These are phyloP conservation scores for Aureobasidium melanogenum DNA, from an alignment of 2,329 filamentous ascomycete species.

Conservation along the genomic window DNA sequence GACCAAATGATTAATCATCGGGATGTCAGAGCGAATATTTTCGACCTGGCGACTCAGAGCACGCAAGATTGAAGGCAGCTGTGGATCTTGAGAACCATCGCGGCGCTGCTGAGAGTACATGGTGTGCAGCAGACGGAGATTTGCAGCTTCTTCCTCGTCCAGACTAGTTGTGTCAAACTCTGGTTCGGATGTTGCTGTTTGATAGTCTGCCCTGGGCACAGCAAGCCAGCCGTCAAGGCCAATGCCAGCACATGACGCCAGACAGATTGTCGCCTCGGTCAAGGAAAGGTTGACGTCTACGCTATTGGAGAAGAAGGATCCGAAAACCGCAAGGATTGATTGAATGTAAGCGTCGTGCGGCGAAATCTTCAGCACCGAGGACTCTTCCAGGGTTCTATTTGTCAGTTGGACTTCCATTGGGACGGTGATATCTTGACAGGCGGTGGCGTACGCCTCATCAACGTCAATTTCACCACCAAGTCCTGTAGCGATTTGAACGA, in stretches of 20 bases:
- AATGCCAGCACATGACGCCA: conserved; percentile 78
- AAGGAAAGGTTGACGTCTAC: conserved; percentile 84
- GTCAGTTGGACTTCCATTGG: conserved; percentile 24
- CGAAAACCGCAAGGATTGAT: conserved; percentile 51
- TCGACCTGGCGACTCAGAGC: conserved; percentile 34
- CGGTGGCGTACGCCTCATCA: conserved; percentile 59
- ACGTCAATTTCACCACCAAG: conserved; percentile 62
- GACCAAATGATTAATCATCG: conserved; percentile 40
- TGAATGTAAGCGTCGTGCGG: conserved; percentile 51
- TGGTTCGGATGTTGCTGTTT: conserved; percentile 18
- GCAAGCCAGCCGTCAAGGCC: conserved; percentile 85
- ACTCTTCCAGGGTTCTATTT: background rate
- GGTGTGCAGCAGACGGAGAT: conserved; percentile 19
- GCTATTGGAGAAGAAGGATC: conserved; percentile 79
- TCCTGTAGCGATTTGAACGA: conserved; percentile 59
- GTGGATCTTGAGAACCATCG: conserved; percentile 27
- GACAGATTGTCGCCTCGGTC: conserved; percentile 71
- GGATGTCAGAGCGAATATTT: conserved; percentile 34
- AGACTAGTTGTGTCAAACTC: conserved; percentile 29
- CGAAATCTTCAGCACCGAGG: conserved; percentile 14
- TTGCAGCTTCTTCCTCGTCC: conserved; percentile 26
- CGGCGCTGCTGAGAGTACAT: conserved; percentile 29
- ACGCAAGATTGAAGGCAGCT: conserved; percentile 34
- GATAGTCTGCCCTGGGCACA: conserved; percentile 38
- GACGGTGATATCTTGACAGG: conserved; percentile 49